Percentiles rank a stretch among this genome's conserved stretches.
These are phyloP conservation scores for Penicillium frequentans DNA, from an alignment of 2,329 filamentous ascomycete genomes.

Conservation along the genomic window DNA sequence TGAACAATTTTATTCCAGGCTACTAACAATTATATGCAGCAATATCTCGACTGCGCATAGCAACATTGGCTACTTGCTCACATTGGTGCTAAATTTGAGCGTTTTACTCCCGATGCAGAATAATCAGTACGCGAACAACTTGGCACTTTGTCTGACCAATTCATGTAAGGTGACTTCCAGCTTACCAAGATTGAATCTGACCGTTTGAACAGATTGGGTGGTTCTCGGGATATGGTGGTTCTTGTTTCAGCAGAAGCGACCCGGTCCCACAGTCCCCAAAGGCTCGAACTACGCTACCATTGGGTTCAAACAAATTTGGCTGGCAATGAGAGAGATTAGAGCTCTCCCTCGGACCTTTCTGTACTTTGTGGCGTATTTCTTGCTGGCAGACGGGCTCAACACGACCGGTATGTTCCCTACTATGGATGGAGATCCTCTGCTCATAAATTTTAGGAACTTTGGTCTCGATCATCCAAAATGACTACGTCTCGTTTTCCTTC, in stretches of 20 bases:
- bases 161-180: constrained; percentile 33
- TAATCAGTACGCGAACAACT: constrained; percentile 39
- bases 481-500: constrained; percentile 43
- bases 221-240: constrained; percentile 47
- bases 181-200: background rate
- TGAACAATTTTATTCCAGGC: background rate
- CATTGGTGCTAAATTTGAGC: constrained; percentile 41
- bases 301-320: constrained; percentile 44
- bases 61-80: constrained; percentile 44
- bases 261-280: constrained; percentile 40
- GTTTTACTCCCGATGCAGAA: constrained; percentile 40
- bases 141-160: constrained; percentile 43
- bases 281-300: constrained; percentile 43
- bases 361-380: constrained; percentile 44
- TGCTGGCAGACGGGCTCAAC: constrained; percentile 45
- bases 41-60: constrained; percentile 46
- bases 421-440: background rate
- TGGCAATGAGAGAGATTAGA: constrained; percentile 39
- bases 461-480: constrained; percentile 43
- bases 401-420: constrained; percentile 33
- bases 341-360: constrained; percentile 43
- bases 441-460: constrained; percentile 28
- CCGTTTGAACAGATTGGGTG: constrained; percentile 38
- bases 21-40: constrained; percentile 20
- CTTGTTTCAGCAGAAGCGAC: constrained; percentile 42